These are phyloP conservation scores for Beauveria rudraprayagi DNA, from an alignment of 2,329 filamentous ascomycete genomes.

Conservation along the genomic window DNA sequence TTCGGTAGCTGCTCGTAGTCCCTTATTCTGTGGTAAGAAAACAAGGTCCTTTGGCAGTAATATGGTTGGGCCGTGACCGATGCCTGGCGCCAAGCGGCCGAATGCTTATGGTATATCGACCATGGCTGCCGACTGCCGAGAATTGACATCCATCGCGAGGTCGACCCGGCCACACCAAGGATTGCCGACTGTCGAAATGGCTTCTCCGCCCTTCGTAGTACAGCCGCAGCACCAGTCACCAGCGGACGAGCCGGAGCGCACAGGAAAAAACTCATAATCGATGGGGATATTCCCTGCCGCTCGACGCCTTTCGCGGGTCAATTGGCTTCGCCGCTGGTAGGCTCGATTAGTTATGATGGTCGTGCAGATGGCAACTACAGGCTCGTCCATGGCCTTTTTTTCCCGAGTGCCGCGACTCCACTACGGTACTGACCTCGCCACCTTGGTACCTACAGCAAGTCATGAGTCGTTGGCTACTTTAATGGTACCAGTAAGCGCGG, in stretches of 20 bases:
- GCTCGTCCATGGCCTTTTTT: background rate
- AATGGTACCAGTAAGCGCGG: too few relatives aligned
- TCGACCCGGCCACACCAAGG: background rate
- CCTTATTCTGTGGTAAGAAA: conserved; percentile 33
- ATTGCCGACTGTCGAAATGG: background rate
- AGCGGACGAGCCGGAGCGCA: background rate
- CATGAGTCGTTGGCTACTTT: too few relatives aligned
- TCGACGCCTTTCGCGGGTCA: background rate
- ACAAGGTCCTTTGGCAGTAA: conserved; percentile 23
- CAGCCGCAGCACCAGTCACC: background rate
- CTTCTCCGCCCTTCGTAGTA: background rate
- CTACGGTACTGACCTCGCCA: background rate
- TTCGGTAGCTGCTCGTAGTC: conserved; percentile 50
- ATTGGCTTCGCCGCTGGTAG: background rate
- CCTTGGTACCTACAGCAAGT: too few relatives aligned
- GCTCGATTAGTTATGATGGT: background rate
- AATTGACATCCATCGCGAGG: conserved; percentile 14
- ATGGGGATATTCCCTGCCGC: background rate
- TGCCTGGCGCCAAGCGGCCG: background rate
- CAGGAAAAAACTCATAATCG: conserved; percentile 1
- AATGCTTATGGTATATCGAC: background rate
- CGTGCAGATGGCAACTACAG: background rate
- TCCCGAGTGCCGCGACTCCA: background rate
- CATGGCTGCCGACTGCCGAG: background rate
- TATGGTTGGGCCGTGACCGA: background rate